Evolutionary conservation across 164 flowering plant genomes (phyloP), one percentile per base, ranked within the genome.

Genomic region (Chimonanthus salicifolius): DNA sequence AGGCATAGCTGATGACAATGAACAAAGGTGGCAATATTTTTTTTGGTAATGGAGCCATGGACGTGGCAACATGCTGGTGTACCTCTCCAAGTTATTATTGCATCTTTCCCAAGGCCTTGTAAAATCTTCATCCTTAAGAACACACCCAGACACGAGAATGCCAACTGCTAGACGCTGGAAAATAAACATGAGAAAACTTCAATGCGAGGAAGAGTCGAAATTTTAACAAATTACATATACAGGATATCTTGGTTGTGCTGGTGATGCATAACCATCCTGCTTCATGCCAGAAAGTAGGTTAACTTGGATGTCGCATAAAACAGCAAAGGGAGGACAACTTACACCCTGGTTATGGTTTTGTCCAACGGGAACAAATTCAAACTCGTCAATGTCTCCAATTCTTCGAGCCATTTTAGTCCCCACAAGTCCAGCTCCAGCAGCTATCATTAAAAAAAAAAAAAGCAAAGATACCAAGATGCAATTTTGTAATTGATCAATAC

Each of bases 391-490:
- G 65, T 81, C 81, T 71, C 98, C 99, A 45, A 70, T 90, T 82
- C 98, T 94, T 77, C 99, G 78, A 70, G 99, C 99, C 98, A 94
- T 88, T 87, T 96, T 96, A 75, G 74, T 87, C 46, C 99, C 98
- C 3, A 94, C 83, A 81, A 96, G 99, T 74, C 99, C 98, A 81
- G 99, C 99, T 83, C 98, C 99, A 83, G 99, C 99, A 83, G 97
- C 98, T 96, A 82, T 60, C 15, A 73, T 62, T 62, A 54, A 83
- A 33, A 67, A 58, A 20, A 20, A 20, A 20, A 58, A 46, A 58
- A 71, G 65, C 62, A 44, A 66, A 43, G 45, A 45, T 66, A 33
- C 16, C 68, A 44, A 66, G n/a, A 8, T 44, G 47, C 16, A 13
- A 66, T 15, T 16, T 62, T 11, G 60, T 54, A 54, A 54, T 54